A percentile compares a stretch with the other conserved stretches of the same genome.
Conservation (phyloP, 495 filamentous ascomycete genomes). For the Penicillium argentinense region DNA sequence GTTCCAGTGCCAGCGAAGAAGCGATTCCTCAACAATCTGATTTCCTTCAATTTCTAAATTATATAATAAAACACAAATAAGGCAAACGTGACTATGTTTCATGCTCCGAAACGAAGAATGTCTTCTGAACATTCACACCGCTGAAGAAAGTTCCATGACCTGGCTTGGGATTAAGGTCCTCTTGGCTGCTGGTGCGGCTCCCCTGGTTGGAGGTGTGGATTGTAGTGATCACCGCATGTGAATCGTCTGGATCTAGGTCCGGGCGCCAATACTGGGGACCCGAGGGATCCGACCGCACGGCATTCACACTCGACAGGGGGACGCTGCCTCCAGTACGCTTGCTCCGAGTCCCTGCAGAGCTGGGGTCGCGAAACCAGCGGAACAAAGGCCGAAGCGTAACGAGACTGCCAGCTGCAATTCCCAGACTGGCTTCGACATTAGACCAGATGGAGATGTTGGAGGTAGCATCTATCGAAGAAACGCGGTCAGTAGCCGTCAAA, state of each 20-base stretch:
- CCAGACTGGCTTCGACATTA: constrained; percentile 45
- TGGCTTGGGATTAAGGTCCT: constrained; percentile 36
- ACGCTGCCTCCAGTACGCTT: constrained; percentile 31
- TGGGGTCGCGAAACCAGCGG: constrained; percentile 42
- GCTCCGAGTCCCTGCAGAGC: constrained; percentile 26
- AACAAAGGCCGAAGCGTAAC: constrained; percentile 50
- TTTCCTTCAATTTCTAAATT: too few species aligned
- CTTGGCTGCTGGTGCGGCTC: constrained; percentile 38
- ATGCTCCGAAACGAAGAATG: constrained; percentile 35
- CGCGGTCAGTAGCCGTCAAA: constrained; percentile 20
- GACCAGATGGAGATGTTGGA: constrained; percentile 48
- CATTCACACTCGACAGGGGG: constrained; percentile 35
- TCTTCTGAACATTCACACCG: constrained; percentile 43
- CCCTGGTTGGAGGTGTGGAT: constrained; percentile 30
- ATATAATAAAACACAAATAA: too few species aligned
- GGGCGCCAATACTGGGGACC: constrained; percentile 35
- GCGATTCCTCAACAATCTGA: too few species aligned
- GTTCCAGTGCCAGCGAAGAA: too few species aligned
- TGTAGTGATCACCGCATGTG: constrained; percentile 30
- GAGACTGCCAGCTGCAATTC: constrained; percentile 47
- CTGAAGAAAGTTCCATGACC: constrained; percentile 15
- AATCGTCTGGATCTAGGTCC: constrained; percentile 29
- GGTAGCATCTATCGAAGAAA: constrained; percentile 33
- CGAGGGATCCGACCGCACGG: constrained; percentile 17
- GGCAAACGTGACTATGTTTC: not conserved